Evolutionary conservation across 129 eudicot species (phyloP), one percentile per base, ranked within the genome.

Genomic region (Artemisia tridentata): DNA sequence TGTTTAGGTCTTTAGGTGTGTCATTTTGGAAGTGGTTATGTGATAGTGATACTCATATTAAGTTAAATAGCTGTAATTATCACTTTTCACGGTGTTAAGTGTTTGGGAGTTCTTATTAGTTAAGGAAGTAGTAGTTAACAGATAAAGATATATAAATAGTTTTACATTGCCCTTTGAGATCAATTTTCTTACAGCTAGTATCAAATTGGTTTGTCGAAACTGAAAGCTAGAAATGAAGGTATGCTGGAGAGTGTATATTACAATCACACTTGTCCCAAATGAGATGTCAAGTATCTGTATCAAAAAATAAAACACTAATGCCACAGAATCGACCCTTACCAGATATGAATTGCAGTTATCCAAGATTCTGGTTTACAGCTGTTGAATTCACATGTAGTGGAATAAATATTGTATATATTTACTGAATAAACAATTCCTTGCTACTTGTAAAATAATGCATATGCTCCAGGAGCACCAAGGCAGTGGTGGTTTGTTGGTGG

Each of bases 401-500:
- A 27, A 48, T 25, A 67, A 67, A 5, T 14, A 25, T 53, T 12
- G n/a, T n/a, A n/a, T n/a, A 43, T 18, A 11, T 46, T 18, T 51
- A 47, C 45, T 20, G 46, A 73, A 41, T 11, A 18, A 38, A 31
- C 15, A 52, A 51, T 64, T 23, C 3, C 50, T 21, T 41, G 12
- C 34, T 79, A 48, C 49, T 71, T 25, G 18, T 25, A 59, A 31
- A 68, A 21, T 48, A 23, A n/a, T 67, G 66, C 85, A 95, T 97
- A 95, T 86, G 79, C 93, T 82, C 96, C 99, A 8, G 99, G 99
- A 72, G 99, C 99, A 52, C 99, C 99, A 52, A 82, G 96, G 38
- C 88, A 82, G 27, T 95, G 99, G 99, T 95, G 99, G 99, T 95
- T 95, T 71, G 99, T 96, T 53, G 99, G 99, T 16, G 99, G 99